Conservation (phyloP, 2,329 filamentous ascomycete genomes). For the Fusarium metavorans region DNA sequence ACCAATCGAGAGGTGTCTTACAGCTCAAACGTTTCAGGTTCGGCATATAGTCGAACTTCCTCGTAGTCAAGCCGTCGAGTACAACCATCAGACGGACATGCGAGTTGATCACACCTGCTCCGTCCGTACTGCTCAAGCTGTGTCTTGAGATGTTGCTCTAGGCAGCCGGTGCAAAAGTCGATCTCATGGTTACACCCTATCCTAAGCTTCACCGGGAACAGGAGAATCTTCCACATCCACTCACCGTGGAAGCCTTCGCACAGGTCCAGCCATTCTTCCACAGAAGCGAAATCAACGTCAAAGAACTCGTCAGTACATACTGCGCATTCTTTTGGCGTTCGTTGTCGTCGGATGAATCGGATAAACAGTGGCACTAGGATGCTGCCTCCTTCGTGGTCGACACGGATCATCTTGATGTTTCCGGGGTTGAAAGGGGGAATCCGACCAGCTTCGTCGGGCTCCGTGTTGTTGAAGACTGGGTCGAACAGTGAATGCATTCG, state of each 20-base stretch:
- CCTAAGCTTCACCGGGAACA: constrained; percentile 13
- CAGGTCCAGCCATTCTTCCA: constrained; percentile 7
- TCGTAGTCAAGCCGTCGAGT: constrained; percentile 6
- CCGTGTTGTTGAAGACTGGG: neutral
- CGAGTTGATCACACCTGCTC: constrained; percentile 10
- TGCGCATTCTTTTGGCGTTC: neutral
- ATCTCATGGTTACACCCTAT: constrained; percentile 9
- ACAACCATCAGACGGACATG: constrained; percentile 4
- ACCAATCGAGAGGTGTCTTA: neutral
- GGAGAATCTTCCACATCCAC: constrained; percentile 26
- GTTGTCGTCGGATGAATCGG: neutral
- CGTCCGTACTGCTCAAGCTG: constrained; percentile 17
- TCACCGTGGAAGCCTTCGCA: constrained; percentile 9
- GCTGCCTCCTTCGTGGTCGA: constrained; percentile 1
- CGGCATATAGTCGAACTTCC: constrained; percentile 12
- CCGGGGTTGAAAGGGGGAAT: neutral
- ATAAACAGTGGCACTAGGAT: neutral
- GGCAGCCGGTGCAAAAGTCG: constrained; percentile 12
- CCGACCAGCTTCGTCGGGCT: neutral
- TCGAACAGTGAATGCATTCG: neutral
- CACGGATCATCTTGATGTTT: neutral
- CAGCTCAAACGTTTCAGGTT: constrained; percentile 7
- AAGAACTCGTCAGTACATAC: constrained; percentile 12
- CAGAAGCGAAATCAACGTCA: constrained; percentile 9
- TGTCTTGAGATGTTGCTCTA: neutral